Evolutionary conservation across 2,329 filamentous ascomycete genomes (phyloP).

Genomic region (Fusarium veterinarium): DNA sequence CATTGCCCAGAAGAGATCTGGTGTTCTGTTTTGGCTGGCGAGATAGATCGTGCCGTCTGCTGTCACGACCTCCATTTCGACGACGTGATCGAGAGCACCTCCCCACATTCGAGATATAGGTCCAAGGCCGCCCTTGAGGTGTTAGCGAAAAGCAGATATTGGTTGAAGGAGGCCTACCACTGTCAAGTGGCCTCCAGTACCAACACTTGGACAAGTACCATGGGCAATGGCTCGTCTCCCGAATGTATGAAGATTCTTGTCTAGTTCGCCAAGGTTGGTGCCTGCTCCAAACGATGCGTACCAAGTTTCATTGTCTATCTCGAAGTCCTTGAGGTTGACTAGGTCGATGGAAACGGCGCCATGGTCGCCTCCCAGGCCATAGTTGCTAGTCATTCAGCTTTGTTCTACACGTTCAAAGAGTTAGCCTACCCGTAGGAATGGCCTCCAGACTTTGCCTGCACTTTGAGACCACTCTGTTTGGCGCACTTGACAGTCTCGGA

Average conservation of each 20-base stretch:
- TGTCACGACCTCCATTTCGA: constrained; percentile 61
- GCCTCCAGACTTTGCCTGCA: constrained; percentile 72
- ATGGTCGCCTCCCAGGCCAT: constrained; percentile 61
- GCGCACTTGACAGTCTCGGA: constrained; percentile 69
- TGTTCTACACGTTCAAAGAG: rapidly evolving
- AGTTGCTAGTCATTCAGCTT: constrained; percentile 47
- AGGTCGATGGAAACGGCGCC: constrained; percentile 67
- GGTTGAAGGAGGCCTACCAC: constrained; percentile 54
- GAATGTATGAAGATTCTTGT: constrained; percentile 60
- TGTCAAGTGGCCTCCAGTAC: constrained; percentile 68
- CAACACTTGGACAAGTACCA: constrained; percentile 69
- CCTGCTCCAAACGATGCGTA: constrained; percentile 67
- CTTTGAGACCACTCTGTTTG: constrained; percentile 58
- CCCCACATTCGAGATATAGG: constrained; percentile 71
- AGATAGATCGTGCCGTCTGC: constrained; percentile 63
- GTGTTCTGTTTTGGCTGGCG: constrained; percentile 60
- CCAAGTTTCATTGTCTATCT: constrained; percentile 64
- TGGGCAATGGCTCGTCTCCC: constrained; percentile 69
- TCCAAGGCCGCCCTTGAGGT: constrained; percentile 64
- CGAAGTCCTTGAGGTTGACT: constrained; percentile 62
- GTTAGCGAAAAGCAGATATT: background rate
- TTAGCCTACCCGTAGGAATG: constrained; percentile 70
- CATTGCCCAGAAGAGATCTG: constrained; percentile 67
- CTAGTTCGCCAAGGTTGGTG: constrained; percentile 63
- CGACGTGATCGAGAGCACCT: constrained; percentile 64